Evolutionary conservation across 805 yeast genomes (phyloP), one percentile per base, ranked within the genome.

Genomic region (Pichia nakasei): DNA sequence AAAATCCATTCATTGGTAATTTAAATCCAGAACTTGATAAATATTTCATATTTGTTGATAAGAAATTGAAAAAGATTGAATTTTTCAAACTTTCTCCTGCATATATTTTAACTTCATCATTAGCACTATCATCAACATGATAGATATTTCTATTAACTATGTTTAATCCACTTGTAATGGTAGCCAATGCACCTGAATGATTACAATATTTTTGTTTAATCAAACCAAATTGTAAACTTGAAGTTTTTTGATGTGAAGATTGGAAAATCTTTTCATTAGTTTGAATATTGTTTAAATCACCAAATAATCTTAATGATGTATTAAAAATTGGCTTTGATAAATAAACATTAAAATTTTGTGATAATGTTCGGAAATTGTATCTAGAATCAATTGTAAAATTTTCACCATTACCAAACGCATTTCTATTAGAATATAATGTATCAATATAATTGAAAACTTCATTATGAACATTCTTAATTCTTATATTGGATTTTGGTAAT

Each of bases 371-470:
- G 64, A 66, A 53, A 52, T 72, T 69, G 47, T 68, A 61, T 46
- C 47, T 57, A 49, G 76, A 70, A 47, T 79, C 79, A 15, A 79
- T 48, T 15, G 73, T 65, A 15, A 83, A 52, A 7, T 65, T 64
- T 56, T 82, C 89, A 15, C 84, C 87, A n/a, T 81, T 82, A 5
- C 85, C 87, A 50, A 81, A 72, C 9, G 75, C 64, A 55, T 82
- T 82, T 48, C 65, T 63, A 48, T 71, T 66, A 3, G 61, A 50
- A 48, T 65, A 67, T 11, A 61, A 57, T 24, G 69, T 53, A 4
- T 69, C 69, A 35, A 39, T 37, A 36, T 41, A 18, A 44, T 48
- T 44, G 3, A 47, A 47, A 3, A 21, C 5, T 9, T 42, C 38
- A 15, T 36, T 46, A 26, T 46, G 49, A 24, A 36, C 35, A 3